Conservation (phyloP, 345 rosid species). For the Hibiscus syriacus region DNA sequence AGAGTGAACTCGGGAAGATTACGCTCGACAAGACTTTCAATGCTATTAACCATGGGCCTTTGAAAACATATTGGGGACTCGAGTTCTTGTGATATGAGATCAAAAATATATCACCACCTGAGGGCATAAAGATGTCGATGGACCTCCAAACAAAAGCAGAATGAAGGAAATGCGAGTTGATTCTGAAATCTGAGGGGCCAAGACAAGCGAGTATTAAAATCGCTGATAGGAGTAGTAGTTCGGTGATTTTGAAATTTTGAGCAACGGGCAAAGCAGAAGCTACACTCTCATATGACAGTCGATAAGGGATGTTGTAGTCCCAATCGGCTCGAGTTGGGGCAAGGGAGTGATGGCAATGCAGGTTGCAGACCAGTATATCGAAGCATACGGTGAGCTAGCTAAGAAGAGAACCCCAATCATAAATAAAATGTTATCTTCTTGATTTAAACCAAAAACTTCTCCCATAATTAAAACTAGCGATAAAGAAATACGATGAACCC, state of each 20-base stretch:
- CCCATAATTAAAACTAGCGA: too few relatives aligned
- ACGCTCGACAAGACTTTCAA: neutral
- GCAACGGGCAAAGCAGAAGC: slow-evolving; percentile 1
- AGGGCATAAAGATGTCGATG: neutral
- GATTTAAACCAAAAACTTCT: too few relatives aligned
- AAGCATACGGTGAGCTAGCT: neutral
- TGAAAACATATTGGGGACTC: too few relatives aligned
- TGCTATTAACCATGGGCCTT: neutral
- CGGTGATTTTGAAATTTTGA: too few relatives aligned
- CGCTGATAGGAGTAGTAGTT: neutral
- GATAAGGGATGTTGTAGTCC: neutral
- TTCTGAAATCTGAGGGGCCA: neutral
- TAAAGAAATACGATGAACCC: too few relatives aligned
- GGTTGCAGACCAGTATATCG: neutral
- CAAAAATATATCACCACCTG: neutral
- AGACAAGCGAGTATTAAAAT: neutral
- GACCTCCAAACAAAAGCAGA: neutral
- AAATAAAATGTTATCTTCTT: too few relatives aligned
- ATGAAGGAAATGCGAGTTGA: neutral
- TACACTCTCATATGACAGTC: neutral
- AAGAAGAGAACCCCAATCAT: neutral
- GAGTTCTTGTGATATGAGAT: neutral
- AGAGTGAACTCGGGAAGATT: slow-evolving; percentile 5
- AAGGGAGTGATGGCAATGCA: neutral
- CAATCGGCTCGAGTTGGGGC: neutral